Percentiles rank a stretch among this genome's conserved stretches.
These are phyloP conservation scores for Testicularia cyperi DNA, from an alignment of 1,284 basidiomycete species.

Conservation along the genomic window DNA sequence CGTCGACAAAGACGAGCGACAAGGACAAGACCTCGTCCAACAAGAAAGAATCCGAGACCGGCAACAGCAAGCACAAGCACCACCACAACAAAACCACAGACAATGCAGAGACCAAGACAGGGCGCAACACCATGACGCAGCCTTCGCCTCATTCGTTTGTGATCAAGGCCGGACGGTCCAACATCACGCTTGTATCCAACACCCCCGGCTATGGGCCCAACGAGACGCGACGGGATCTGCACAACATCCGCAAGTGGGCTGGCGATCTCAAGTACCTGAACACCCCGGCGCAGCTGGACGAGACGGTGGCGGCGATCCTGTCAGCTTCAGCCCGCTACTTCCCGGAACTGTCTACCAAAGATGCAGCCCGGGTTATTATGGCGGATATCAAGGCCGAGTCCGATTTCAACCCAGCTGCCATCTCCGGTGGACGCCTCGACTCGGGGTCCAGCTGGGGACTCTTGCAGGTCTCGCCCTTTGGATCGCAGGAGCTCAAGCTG, in stretches of 20 bases:
- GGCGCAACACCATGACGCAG: too few species aligned
- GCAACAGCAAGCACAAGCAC: too few species aligned
- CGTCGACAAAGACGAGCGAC: background rate
- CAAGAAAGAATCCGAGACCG: background rate
- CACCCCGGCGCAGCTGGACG: conserved; percentile 37
- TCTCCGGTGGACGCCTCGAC: conserved; percentile 46
- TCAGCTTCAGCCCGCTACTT: conserved; percentile 54
- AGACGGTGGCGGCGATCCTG: conserved; percentile 52
- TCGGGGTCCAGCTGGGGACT: conserved; percentile 50
- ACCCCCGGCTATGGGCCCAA: conserved; percentile 39
- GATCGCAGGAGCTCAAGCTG: conserved; percentile 36
- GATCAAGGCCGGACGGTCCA: conserved; percentile 6
- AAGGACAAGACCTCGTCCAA: background rate
- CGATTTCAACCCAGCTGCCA: conserved; percentile 37
- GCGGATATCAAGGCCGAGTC: conserved; percentile 57
- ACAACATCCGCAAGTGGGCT: conserved; percentile 53
- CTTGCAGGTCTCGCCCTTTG: conserved; percentile 51
- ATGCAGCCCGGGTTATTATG: conserved; percentile 46
- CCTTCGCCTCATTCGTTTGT: background rate
- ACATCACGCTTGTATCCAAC: conserved; percentile 35
- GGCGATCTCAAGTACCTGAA: conserved; percentile 39
- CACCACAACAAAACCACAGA: too few species aligned
- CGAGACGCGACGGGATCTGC: conserved; percentile 46
- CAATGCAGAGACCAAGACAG: background rate
- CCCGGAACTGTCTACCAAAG: conserved; percentile 49